Evolutionary conservation across 2,329 filamentous ascomycete genomes (phyloP).

Genomic region (Venturia pyrina): DNA sequence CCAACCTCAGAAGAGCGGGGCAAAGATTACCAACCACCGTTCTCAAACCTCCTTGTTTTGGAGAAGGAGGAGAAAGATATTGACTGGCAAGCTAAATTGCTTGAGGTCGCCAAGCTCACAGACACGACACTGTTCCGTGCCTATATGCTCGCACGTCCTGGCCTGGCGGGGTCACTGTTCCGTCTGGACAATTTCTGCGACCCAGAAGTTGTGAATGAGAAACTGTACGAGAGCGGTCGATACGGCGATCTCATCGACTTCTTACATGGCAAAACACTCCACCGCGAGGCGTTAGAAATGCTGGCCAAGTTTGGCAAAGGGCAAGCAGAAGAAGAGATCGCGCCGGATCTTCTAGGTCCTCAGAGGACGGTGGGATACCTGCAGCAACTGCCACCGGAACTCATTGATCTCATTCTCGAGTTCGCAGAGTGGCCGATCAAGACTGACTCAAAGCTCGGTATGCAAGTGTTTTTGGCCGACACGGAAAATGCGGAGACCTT

Average conservation of each 20-base stretch:
- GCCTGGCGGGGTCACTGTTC: conserved; percentile 79
- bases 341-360: conserved; percentile 61
- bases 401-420: conserved; percentile 84
- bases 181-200: conserved; percentile 97
- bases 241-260: conserved; percentile 97
- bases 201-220: conserved; percentile 87
- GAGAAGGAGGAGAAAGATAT: conserved; percentile 26
- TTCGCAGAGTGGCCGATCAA: conserved; percentile 82
- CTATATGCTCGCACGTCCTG: conserved; percentile 86
- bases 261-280: conserved; percentile 87
- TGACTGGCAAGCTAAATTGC: conserved; percentile 61
- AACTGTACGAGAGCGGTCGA: conserved; percentile 74
- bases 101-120: conserved; percentile 69
- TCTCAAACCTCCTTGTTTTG: conserved; percentile 32
- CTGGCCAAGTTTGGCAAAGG: conserved; percentile 67
- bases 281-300: conserved; percentile 74
- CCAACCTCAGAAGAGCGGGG: conserved; percentile 32
- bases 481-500: conserved; percentile 90
- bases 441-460: conserved; percentile 61
- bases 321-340: conserved; percentile 37
- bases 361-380: conserved; percentile 78
- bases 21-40: conserved; percentile 30
- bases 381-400: conserved; percentile 76
- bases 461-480: conserved; percentile 90
- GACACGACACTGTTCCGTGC: conserved; percentile 91